Evolutionary conservation across 805 yeast genomes (phyloP), one percentile per base, ranked within the genome.

Genomic region (Kazachstania kunashirensis): DNA sequence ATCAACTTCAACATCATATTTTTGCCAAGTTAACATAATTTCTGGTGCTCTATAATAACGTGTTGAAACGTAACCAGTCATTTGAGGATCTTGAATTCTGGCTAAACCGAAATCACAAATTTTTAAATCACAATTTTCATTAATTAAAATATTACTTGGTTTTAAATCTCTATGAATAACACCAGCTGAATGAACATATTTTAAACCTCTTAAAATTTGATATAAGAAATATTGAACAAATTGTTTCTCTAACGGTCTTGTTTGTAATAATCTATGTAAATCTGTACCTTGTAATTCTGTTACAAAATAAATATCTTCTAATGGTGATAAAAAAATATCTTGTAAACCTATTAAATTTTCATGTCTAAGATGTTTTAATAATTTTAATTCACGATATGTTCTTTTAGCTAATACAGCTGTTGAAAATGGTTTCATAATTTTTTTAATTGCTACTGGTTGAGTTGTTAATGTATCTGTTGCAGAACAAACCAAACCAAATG

Each of bases 1-100:
- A 61, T 89, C 98, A 26, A 89, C 97, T 62, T 88, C 96, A 7
- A 84, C 79, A 54, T 88, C 96, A 63, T 89, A 89, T 57, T 89
- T 85, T 60, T 89, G 98, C 97, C 97, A 89, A 19, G 96, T 86
- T 46, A 89, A 72, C 98, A 89, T 89, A 61, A 89, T 89, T 59
- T 89, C 98, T 2, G 98, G 98, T 0, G 97, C 98, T 44, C 98
- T 74, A 63, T 89, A 89, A 66, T 86, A 89, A 53, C 98, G 65
- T 4, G 98, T 89, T 5, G 94, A 81, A 13, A 89, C 98, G 59
- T 89, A 89, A 8, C 97, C 98, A 1, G 97, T 89, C 98, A 89
- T 89, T 60, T 89, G 97, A 11, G 96, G 96, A 63, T 89, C 98
- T 66, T 89, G 96, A 54, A 89, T 83, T 57, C 98, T 74, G 24